A percentile compares a stretch with the other conserved stretches of the same genome.
These are phyloP conservation scores for Pseudogymnoascus destructans DNA, from an alignment of 2,329 filamentous ascomycete genomes.

Conservation along the genomic window DNA sequence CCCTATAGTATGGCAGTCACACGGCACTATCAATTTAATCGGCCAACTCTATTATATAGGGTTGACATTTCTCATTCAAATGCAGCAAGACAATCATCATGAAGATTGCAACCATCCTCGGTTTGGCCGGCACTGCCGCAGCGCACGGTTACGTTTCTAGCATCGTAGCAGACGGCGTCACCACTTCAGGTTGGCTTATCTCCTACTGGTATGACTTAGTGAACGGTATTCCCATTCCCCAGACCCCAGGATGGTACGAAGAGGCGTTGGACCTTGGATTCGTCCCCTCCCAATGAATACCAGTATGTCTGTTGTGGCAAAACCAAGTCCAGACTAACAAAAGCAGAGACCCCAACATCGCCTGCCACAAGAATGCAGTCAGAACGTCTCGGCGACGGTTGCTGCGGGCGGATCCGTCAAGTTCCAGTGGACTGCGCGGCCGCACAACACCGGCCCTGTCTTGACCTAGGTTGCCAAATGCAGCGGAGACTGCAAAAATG, in stretches of 20 bases:
- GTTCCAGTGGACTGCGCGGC: conserved; percentile 53
- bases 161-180: conserved; percentile 33
- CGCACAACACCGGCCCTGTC: conserved; percentile 40
- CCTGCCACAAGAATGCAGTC: conserved; percentile 46
- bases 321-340: neutral
- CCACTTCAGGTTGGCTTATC: neutral
- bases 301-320: conserved; percentile 12
- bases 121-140: conserved; percentile 27
- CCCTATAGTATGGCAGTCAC: conserved; percentile 1
- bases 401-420: conserved; percentile 45
- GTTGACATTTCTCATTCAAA: neutral
- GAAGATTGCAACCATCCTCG: neutral
- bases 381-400: conserved; percentile 38
- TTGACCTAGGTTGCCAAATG: conserved; percentile 25
- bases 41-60: neutral
- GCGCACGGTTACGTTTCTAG: conserved; percentile 35
- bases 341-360: conserved; percentile 34
- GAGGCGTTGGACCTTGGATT: conserved; percentile 39
- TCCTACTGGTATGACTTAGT: neutral
- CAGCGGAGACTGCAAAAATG: conserved; percentile 29
- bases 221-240: neutral
- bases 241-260: conserved; percentile 40
- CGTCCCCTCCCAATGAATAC: conserved; percentile 35
- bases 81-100: neutral
- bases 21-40: neutral